Evolutionary conservation across 805 yeast genomes (phyloP).

Genomic region (Myxozyma neglecta): DNA sequence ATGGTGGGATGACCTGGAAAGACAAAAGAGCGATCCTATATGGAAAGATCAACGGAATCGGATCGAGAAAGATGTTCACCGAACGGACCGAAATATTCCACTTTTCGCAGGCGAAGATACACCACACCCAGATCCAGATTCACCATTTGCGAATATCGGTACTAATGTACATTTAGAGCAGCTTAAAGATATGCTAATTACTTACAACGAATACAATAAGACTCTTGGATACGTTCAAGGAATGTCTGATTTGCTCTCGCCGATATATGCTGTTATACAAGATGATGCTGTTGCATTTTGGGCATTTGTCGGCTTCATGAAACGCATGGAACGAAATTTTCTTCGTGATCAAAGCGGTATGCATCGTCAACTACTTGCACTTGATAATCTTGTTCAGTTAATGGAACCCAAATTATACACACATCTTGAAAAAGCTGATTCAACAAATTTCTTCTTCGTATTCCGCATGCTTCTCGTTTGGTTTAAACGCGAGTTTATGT

Average conservation of each 20-base stretch:
- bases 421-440: conserved; percentile 84
- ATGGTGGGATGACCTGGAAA: conserved; percentile 66
- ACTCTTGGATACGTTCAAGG: conserved; percentile 97
- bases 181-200: conserved; percentile 74
- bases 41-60: conserved; percentile 89
- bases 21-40: conserved; percentile 58
- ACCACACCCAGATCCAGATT: conserved; percentile 45
- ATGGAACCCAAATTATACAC: conserved; percentile 82
- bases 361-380: conserved; percentile 78
- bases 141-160: conserved; percentile 59
- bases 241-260: conserved; percentile 91
- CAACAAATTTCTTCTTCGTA: conserved; percentile 87
- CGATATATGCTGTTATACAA: conserved; percentile 60
- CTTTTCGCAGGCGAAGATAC: conserved; percentile 55
- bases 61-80: conserved; percentile 87
- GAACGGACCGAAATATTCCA: conserved; percentile 81
- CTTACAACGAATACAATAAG: conserved; percentile 80
- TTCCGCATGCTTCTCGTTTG: conserved; percentile 93
- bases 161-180: conserved; percentile 76
- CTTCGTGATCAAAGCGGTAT: conserved; percentile 90
- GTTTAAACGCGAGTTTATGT: conserved; percentile 87
- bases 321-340: conserved; percentile 91
- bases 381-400: conserved; percentile 83
- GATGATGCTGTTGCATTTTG: conserved; percentile 85
- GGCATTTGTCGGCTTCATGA: conserved; percentile 87